Evolutionary conservation across 1,139 yeast species (phyloP), one percentile per base, ranked within the genome.

Genomic region (Sugiyamaella grinbergsii): DNA sequence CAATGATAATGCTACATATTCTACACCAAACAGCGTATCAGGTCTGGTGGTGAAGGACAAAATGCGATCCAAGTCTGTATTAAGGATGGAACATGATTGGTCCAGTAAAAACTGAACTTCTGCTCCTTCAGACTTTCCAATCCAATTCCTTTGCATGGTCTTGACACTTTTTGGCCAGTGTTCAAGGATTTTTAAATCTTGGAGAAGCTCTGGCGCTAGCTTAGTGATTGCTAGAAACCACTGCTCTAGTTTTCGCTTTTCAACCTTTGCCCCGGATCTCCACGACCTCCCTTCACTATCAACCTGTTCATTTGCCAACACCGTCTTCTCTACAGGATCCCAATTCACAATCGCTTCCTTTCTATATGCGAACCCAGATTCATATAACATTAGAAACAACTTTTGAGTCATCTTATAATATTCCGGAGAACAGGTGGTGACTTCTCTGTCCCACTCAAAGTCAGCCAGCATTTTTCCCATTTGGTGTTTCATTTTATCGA

Each of bases 281-380:
- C 98, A 93, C 0, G 97, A 89, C 51, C 82, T 75, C 0, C 98
- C 98, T 39, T 87, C 79, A 1, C 85, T 69, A 66, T 93, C 98
- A 2, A 93, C 98, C 66, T 93, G 98, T 67, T 93, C 98, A 66
- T 93, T 93, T 0, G 98, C 98, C 55, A 93, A 72, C 1, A 93
- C 98, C 0, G 98, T 93, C 60, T 83, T 78, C 61, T 93, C 98
- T 0, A 93, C 80, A 0, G 98, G 98, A 67, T 93, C 98, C 98
- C 98, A 93, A 64, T 93, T 93, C 50, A 93, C 94, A 60, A 85
- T 88, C 0, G 97, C 95, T 43, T 83, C 82, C 52, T 84, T 83
- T 57, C 91, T 76, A 64, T 93, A 91, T 0, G 96, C 98, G 51
- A 88, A 70, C 0, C 95, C 95, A 36, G 82, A 76, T 58, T 89